phyloP scores from a whole-genome alignment of 371 early-diverging fungal genomes.

The Zychaea mexicana region DNA sequence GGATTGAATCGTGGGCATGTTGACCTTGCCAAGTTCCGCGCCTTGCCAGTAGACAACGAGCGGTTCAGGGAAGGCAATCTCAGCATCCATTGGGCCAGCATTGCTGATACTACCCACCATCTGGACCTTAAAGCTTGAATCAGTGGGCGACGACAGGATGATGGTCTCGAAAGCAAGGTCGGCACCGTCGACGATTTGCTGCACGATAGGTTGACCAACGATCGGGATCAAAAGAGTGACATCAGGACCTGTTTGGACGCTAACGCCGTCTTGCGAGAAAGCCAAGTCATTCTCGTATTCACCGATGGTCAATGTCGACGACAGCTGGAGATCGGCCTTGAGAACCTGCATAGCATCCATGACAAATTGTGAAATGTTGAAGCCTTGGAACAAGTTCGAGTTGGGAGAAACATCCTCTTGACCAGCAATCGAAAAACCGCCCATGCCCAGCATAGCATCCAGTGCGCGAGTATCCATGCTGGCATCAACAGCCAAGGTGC shows the following conservation, averaged over 20 bases:
- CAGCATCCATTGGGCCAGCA: conserved; percentile 63
- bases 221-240: conserved; percentile 52
- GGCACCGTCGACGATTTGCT: conserved; percentile 50
- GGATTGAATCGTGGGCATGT: conserved; percentile 52
- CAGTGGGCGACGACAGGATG: conserved; percentile 46
- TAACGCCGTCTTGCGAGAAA: conserved; percentile 50
- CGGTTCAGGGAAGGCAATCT: conserved; percentile 53
- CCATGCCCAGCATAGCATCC: conserved; percentile 48
- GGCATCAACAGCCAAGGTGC: conserved; percentile 46
- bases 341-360: conserved; percentile 54
- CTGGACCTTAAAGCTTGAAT: conserved; percentile 47
- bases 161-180: conserved; percentile 47
- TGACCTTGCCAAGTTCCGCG: conserved; percentile 45
- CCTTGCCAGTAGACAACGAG: conserved; percentile 59
- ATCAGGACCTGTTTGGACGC: conserved; percentile 41
- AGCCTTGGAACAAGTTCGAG: conserved; percentile 38
- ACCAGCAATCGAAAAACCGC: conserved; percentile 40
- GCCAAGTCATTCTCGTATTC: conserved; percentile 46
- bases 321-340: conserved; percentile 49
- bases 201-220: conserved; percentile 58
- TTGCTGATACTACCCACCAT: conserved; percentile 54
- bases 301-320: conserved; percentile 49
- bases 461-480: conserved; percentile 44
- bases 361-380: conserved; percentile 49
- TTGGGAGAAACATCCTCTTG: conserved; percentile 35